Evolutionary conservation across 2,329 filamentous ascomycete genomes (phyloP).

Genomic region (Dactylellina leptospora): DNA sequence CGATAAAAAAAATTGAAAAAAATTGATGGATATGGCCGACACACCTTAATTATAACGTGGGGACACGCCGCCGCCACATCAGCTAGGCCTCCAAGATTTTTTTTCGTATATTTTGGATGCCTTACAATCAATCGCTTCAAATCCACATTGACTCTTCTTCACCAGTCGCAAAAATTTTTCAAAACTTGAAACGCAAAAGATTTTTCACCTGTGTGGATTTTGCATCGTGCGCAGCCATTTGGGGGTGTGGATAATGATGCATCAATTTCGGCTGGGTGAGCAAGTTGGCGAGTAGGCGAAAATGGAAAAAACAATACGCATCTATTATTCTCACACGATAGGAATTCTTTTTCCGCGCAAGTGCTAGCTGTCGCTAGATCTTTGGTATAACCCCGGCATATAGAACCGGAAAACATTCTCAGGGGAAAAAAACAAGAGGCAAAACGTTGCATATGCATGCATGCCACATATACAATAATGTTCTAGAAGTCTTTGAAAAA

Average conservation of each 20-base stretch:
- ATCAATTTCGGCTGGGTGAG: slow-evolving; percentile 12
- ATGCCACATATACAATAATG: neutral
- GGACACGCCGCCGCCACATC: neutral
- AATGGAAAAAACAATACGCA: too few relatives aligned
- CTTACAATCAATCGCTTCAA: neutral
- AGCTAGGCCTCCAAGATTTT: neutral
- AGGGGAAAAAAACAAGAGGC: slow-evolving; percentile 5
- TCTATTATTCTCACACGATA: neutral
- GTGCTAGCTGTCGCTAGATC: slow-evolving; percentile 1
- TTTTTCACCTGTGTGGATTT: neutral
- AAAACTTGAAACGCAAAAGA: too few relatives aligned
- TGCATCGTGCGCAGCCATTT: neutral
- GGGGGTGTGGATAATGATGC: neutral
- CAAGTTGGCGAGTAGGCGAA: slow-evolving; percentile 24
- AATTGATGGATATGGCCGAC: neutral
- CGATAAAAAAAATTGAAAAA: too few relatives aligned
- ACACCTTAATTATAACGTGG: neutral
- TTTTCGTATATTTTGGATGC: slow-evolving; percentile 1
- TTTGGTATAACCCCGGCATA: slow-evolving; percentile 6
- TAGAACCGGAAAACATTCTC: slow-evolving; percentile 5
- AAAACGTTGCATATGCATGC: slow-evolving; percentile 6
- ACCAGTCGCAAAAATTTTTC: too few relatives aligned
- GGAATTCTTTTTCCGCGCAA: neutral
- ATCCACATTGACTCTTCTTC: neutral
- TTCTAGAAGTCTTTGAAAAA: slow-evolving; percentile 38